Conservation (phyloP, 805 yeast species). For the Kuraishia borneana region DNA sequence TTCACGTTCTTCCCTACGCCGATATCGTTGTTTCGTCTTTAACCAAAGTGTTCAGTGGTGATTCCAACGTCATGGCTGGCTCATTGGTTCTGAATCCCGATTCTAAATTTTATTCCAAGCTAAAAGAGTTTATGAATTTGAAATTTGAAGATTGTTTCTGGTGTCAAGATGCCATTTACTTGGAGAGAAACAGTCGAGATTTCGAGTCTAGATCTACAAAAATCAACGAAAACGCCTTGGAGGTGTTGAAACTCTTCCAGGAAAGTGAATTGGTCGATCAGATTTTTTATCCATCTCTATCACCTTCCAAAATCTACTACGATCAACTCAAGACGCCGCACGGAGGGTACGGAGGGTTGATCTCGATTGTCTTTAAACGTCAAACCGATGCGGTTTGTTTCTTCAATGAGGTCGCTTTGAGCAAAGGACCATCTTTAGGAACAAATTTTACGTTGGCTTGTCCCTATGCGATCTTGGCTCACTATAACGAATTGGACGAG, state of each 20-base stretch:
- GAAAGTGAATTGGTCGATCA: conserved; percentile 42
- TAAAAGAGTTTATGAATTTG: conserved; percentile 38
- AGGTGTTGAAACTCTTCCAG: conserved; percentile 41
- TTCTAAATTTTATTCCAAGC: conserved; percentile 33
- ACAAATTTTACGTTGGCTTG: conserved; percentile 84
- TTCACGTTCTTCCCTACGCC: conserved; percentile 70
- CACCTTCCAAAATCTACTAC: conserved; percentile 48
- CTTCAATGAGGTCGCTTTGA: conserved; percentile 56
- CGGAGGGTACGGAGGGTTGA: conserved; percentile 86
- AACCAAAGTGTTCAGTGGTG: conserved; percentile 90
- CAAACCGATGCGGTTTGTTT: conserved; percentile 59
- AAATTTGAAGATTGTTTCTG: conserved; percentile 70
- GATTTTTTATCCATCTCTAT: conserved; percentile 61
- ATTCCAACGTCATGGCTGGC: conserved; percentile 94
- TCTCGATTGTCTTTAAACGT: conserved; percentile 60
- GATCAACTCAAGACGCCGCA: conserved; percentile 53
- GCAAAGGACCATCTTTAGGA: conserved; percentile 88
- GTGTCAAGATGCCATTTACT: conserved; percentile 88
- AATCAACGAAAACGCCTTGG: conserved; percentile 45
- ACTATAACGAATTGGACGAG: conserved; percentile 70
- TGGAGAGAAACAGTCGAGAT: conserved; percentile 91
- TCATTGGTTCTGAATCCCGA: conserved; percentile 68
- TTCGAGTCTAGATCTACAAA: conserved; percentile 50
- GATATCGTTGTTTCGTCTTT: conserved; percentile 82
- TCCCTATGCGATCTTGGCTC: conserved; percentile 84